Conservation (phyloP, 2,329 filamentous ascomycete species). For the Achaetomium macrosporum region DNA sequence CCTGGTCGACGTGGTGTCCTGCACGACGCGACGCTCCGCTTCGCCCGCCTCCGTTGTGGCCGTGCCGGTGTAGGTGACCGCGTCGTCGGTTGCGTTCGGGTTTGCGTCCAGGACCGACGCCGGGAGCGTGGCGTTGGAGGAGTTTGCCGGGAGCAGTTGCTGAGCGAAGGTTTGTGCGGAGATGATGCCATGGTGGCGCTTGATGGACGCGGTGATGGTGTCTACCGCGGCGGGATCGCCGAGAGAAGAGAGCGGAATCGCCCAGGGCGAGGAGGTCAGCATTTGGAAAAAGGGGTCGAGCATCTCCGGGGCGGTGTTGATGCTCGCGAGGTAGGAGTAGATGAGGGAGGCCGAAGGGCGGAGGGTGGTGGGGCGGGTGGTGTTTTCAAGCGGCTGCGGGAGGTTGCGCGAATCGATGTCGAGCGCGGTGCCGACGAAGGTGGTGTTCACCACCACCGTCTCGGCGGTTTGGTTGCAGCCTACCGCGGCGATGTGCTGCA, state of each 20-base stretch:
- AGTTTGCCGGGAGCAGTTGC: background rate
- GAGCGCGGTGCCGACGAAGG: background rate
- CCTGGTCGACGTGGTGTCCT: background rate
- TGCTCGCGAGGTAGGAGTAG: background rate
- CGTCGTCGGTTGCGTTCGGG: background rate
- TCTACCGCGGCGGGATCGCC: background rate
- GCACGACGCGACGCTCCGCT: background rate
- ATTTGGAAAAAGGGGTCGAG: background rate
- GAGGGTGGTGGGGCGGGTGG: background rate
- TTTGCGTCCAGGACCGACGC: no score
- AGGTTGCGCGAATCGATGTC: background rate
- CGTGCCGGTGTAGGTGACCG: background rate
- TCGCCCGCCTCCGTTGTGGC: background rate
- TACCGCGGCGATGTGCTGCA: background rate
- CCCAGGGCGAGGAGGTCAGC: conserved; percentile 1
- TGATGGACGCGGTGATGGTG: background rate
- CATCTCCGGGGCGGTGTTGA: background rate
- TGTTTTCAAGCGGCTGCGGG: background rate
- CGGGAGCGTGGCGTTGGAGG: background rate
- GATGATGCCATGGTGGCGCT: conserved; percentile 1
- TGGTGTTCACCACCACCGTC: background rate
- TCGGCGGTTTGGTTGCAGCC: conserved; percentile 4
- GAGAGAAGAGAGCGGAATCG: background rate
- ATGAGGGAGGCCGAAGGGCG: rapidly evolving
- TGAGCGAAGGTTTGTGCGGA: background rate